These are phyloP conservation scores for Ziziphus jujuba DNA, from an alignment of 306 rosid species.

Conservation along the genomic window DNA sequence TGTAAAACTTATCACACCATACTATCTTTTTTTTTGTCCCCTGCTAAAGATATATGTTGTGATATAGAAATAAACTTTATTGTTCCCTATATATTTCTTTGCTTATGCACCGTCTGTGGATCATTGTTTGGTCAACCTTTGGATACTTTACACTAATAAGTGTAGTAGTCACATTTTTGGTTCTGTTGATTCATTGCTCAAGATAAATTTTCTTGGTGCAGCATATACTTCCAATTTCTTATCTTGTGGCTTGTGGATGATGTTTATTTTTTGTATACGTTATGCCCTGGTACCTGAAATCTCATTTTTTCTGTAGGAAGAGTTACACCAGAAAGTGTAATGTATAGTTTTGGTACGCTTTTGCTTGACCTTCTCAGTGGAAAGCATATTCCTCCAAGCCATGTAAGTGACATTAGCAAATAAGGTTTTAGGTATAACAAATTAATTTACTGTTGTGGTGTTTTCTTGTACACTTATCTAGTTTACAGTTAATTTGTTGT, in stretches of 20 bases:
- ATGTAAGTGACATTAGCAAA: conserved; percentile 57
- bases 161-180: too few species aligned
- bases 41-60: too few species aligned
- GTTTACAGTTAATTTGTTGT: too few species aligned
- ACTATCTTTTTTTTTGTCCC: too few species aligned
- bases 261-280: conserved; percentile 6
- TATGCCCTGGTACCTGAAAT: conserved; percentile 4
- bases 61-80: too few species aligned
- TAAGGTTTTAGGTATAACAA: background rate
- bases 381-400: conserved; percentile 98
- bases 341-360: conserved; percentile 92
- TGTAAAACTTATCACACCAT: too few species aligned
- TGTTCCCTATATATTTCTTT: too few species aligned
- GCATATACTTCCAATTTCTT: background rate
- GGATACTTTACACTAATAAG: too few species aligned
- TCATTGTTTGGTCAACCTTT: too few species aligned
- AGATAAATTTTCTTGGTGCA: background rate
- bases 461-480: background rate
- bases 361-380: conserved; percentile 98
- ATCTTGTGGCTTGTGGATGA: conserved; percentile 3
- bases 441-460: background rate
- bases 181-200: background rate
- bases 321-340: conserved; percentile 91
- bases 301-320: conserved; percentile 56
- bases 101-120: too few species aligned